Evolutionary conservation across 2,329 filamentous ascomycete genomes (phyloP).

Genomic region (Tothia fuscella): DNA sequence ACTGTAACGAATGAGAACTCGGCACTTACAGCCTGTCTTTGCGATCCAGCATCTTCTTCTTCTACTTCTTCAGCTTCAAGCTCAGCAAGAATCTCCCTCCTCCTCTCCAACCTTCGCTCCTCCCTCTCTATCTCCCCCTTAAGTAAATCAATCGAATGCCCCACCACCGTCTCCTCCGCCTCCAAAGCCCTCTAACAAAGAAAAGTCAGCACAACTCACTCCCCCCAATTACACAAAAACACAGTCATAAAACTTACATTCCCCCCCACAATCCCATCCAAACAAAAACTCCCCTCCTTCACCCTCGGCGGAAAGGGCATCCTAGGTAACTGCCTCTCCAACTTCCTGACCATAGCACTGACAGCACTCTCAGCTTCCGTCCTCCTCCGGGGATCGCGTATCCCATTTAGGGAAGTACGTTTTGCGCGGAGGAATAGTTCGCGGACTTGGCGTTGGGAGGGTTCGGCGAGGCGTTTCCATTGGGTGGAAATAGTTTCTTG

Average conservation of each 20-base stretch:
- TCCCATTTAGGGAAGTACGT: constrained; percentile 48
- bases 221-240: neutral
- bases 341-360: constrained; percentile 40
- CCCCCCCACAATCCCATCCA: constrained; percentile 52
- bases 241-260: constrained; percentile 24
- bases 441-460: constrained; percentile 44
- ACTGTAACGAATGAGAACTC: too few species aligned
- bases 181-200: constrained; percentile 34
- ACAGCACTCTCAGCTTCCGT: constrained; percentile 46
- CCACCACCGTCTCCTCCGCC: constrained; percentile 46
- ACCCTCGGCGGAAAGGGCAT: constrained; percentile 54
- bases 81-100: constrained; percentile 39
- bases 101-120: constrained; percentile 42
- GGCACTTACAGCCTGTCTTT: constrained; percentile 21
- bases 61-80: constrained; percentile 44
- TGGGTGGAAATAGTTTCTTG: constrained; percentile 24
- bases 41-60: constrained; percentile 32
- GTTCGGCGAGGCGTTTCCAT: constrained; percentile 44
- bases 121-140: constrained; percentile 45
- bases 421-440: constrained; percentile 47
- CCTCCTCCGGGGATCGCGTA: constrained; percentile 34
- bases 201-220: constrained; percentile 4
- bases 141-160: constrained; percentile 52
- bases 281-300: constrained; percentile 45
- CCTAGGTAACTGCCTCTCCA: constrained; percentile 45